phyloP scores from a whole-genome alignment of 768 basidiomycete species.

The Suillus plorans region DNA sequence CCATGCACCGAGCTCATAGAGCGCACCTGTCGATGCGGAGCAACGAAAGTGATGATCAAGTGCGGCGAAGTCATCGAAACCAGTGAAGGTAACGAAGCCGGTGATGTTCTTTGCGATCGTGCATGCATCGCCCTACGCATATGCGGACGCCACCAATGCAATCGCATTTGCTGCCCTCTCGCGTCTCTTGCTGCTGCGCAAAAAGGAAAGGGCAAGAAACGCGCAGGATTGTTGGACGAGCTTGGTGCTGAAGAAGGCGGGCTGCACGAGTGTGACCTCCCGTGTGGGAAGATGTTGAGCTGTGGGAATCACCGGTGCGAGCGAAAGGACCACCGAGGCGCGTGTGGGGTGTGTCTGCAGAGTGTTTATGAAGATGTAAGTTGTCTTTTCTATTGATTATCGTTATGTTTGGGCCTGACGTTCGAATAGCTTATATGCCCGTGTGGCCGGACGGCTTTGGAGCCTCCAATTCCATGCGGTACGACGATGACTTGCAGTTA shows the following conservation, averaged over 20 bases:
- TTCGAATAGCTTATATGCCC: slow-evolving; percentile 63
- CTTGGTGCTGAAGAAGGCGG: slow-evolving; percentile 59
- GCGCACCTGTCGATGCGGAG: slow-evolving; percentile 86
- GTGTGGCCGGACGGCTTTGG: slow-evolving; percentile 83
- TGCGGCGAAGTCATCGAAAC: slow-evolving; percentile 47
- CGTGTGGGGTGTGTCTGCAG: slow-evolving; percentile 80
- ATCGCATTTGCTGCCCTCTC: slow-evolving; percentile 85
- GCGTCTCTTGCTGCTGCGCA: slow-evolving; percentile 55
- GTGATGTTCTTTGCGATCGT: slow-evolving; percentile 79
- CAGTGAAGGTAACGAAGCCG: slow-evolving; percentile 37
- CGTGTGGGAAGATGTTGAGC: slow-evolving; percentile 68
- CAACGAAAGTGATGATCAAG: slow-evolving; percentile 47
- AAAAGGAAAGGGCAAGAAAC: slow-evolving; percentile 66
- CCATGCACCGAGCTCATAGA: slow-evolving; percentile 72
- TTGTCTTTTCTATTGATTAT: not conserved
- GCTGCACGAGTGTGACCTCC: slow-evolving; percentile 81
- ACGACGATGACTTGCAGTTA: slow-evolving; percentile 75
- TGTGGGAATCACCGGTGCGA: slow-evolving; percentile 85
- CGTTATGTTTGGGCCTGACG: not conserved
- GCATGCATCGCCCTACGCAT: slow-evolving; percentile 75
- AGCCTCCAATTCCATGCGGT: slow-evolving; percentile 89
- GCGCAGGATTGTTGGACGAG: slow-evolving; percentile 36
- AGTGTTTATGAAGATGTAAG: slow-evolving; percentile 91
- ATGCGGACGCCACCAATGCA: slow-evolving; percentile 88
- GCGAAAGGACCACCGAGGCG: slow-evolving; percentile 76